Base-by-base conservation (phyloP, 2,329 filamentous ascomycete species). In the Knufia petricola region DNA sequence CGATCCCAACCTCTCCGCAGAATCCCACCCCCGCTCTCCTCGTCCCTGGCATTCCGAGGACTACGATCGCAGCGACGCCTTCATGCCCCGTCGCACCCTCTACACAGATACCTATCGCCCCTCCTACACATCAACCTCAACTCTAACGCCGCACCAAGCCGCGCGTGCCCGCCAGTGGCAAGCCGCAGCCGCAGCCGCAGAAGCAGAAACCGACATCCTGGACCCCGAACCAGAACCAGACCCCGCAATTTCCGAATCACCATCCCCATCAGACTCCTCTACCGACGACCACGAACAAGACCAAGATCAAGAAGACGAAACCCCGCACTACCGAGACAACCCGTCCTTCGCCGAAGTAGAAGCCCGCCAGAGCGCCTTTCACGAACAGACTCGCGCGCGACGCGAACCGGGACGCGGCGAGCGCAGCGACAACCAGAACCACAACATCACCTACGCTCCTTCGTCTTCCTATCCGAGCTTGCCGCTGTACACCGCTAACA, bases 11-110 rank as follows among this genome's bases (percentile, higher is more conserved):
- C 50, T 51, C 28, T 20, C 34, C 9, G 4, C 21, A 10, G 17
- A 32, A 46, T 12, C 26, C 7, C 28, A 45, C 7, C 51, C 52
- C 31, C 41, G 40, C 19, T 57, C 56, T 28, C 55, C 55, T 10
- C 55, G 51, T 26, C 56, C 55, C 15, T 58, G 56, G 56, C 53
- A 54, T 24, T 51, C 55, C 15, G 46, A 51, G 30, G 56, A 58
- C 15, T 17, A n/a, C 13, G 42, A 46, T 13, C 51, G 54, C 44
- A 12, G 12, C 26, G 6, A 28, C 26, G 6, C 26, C n/a, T n/a
- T n/a, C n/a, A n/a, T n/a, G 12, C 12, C 50, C 37, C 37, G 37
- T 21, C 15, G 37, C 37, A 28, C 26, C 6, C 6, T 28, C 6
- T 40, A 40, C 21, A 17, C 37, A 40, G 37, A 40, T n/a, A 21